Evolutionary conservation across 306 rosid genomes (phyloP), one percentile per base, ranked within the genome.

Genomic region (Lathyrus oleraceus): DNA sequence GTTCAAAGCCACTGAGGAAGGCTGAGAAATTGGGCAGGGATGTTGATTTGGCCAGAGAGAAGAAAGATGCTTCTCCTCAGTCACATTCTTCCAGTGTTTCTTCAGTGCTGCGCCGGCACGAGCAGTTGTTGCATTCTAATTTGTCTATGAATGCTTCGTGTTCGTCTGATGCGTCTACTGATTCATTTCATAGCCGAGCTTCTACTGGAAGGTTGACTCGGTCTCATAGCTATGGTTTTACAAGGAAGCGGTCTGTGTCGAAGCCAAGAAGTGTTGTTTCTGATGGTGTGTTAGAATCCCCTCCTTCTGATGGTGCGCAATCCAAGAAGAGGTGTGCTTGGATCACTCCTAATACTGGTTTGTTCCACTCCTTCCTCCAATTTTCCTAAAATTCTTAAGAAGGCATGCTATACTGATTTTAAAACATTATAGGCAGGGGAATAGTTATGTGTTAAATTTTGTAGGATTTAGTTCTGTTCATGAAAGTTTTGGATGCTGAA

Each of bases 151-250:
- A 81, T 69, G 96, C 96, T 49, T 90, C 96, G 0, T 90, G 96
- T 80, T 90, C 96, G 3, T 90, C 96, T 0, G 96, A 90, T 64
- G 96, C 96, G 19, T 90, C 96, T n/a, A 86, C 96, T 0, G 96
- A 90, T 76, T 90, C 96, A 1, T 85, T 90, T 74, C 89, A 81
- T 30, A 90, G 96, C 64, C 83, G 94, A 73, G 85, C 96, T 17
- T 90, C 96, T 51, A 87, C 94, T 0, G 94, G 96, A 39, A 87
- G 94, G 70, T 64, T 90, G 84, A 82, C 79, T 16, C 78, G 94
- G 71, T 90, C 89, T 4, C 49, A 81, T 79, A 87, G 89, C 66
- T 61, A 71, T 3, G 89, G 96, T 27, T 84, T 75, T 67, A 79
- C 86, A 81, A 81, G 91, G 80, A 90, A 87, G 81, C 85, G 64